Evolutionary conservation across 495 filamentous ascomycete genomes (phyloP).

Genomic region (Rhypophila decipiens): DNA sequence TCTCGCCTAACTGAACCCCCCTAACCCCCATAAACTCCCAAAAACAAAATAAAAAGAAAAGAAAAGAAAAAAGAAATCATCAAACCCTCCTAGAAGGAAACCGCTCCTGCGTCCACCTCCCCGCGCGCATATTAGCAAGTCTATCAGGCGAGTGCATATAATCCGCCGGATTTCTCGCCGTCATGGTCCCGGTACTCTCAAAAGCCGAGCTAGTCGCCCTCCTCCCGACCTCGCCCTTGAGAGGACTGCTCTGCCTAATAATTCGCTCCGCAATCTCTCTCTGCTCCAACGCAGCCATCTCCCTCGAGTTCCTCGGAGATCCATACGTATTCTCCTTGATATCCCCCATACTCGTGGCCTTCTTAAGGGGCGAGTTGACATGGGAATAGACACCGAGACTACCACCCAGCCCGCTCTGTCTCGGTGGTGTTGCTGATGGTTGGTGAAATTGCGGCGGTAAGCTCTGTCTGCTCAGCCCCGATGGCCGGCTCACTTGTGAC

Average conservation of each 20-base stretch:
- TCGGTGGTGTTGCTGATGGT: too few relatives aligned
- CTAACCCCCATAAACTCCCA: too few relatives aligned
- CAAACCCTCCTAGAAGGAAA: conserved; percentile 30
- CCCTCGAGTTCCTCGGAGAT: conserved; percentile 45
- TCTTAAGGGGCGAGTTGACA: conserved; percentile 74
- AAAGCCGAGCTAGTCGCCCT: too few relatives aligned
- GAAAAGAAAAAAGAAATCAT: background rate
- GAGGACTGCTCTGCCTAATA: conserved; percentile 20
- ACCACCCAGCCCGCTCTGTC: conserved; percentile 57
- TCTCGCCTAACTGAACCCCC: too few relatives aligned
- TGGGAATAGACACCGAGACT: conserved; percentile 75
- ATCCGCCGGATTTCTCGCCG: conserved; percentile 1
- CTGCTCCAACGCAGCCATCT: conserved; percentile 49
- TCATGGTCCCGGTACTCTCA: conserved; percentile 8
- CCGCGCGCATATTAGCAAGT: conserved; percentile 20
- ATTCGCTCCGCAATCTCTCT: conserved; percentile 23
- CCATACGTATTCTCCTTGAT: conserved; percentile 26
- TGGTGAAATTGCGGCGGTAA: conserved; percentile 8
- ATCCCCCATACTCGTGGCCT: conserved; percentile 45
- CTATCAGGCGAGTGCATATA: conserved; percentile 19
- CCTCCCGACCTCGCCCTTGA: conserved; percentile 13
- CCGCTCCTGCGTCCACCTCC: conserved; percentile 30
- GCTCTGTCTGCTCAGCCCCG: conserved; percentile 12
- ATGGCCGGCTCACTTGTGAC: conserved; percentile 2
- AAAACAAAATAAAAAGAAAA: too few relatives aligned